A percentile compares a stretch with the other conserved stretches of the same genome.
These are phyloP conservation scores for Strobilomyces echinocephalus DNA, from an alignment of 768 basidiomycete genomes.

Conservation along the genomic window DNA sequence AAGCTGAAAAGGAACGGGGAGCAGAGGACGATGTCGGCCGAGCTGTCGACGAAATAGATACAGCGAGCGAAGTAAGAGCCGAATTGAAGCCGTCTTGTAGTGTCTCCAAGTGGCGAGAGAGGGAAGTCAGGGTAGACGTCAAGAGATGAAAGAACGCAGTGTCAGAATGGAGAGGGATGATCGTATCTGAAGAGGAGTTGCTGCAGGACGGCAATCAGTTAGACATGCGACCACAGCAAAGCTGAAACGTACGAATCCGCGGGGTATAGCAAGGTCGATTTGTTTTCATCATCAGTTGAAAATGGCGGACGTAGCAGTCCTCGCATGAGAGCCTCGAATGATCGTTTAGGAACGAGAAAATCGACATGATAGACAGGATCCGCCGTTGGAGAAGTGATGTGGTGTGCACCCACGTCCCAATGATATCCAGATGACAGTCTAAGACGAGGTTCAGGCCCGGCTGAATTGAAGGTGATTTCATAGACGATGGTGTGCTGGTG, in stretches of 20 bases:
- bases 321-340: conserved; percentile 3
- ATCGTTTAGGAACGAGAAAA: conserved; percentile 11
- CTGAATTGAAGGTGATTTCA: conserved; percentile 47
- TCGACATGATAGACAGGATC: conserved; percentile 11
- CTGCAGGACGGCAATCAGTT: conserved; percentile 4
- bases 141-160: conserved; percentile 76
- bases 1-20: conserved; percentile 29
- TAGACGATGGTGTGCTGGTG: conserved; percentile 41
- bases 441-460: conserved; percentile 53
- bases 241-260: conserved; percentile 8
- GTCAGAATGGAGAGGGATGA: conserved; percentile 79
- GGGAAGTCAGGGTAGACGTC: conserved; percentile 51
- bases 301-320: conserved; percentile 3
- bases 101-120: conserved; percentile 45
- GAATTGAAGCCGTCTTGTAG: conserved; percentile 49
- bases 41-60: conserved; percentile 29
- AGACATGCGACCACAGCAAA: background rate
- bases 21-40: conserved; percentile 31
- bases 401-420: background rate
- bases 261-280: background rate
- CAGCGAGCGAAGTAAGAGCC: conserved; percentile 46
- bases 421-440: conserved; percentile 41
- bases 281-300: background rate
- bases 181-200: conserved; percentile 42
- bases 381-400: background rate